Evolutionary conservation across 768 basidiomycete species (phyloP).

Genomic region (Leccinum rimulosum): DNA sequence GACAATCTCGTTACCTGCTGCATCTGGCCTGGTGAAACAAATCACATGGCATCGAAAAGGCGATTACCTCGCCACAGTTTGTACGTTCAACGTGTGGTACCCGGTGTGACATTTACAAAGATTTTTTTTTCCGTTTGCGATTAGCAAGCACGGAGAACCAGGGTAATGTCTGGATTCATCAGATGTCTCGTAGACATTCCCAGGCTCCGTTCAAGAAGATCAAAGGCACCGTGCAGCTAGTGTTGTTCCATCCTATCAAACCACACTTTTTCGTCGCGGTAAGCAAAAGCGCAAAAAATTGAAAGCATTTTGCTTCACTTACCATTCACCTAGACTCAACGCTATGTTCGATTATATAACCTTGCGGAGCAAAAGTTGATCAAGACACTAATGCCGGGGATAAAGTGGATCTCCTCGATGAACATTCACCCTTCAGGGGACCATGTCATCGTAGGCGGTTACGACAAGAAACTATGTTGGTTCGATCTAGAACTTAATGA

Average conservation of each 20-base stretch:
- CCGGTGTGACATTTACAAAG: constrained; percentile 8
- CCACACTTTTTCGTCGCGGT: constrained; percentile 98
- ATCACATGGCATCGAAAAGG: constrained; percentile 91
- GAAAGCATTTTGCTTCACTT: constrained; percentile 12
- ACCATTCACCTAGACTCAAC: constrained; percentile 69
- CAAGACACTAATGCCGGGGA: constrained; percentile 93
- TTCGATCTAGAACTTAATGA: constrained; percentile 96
- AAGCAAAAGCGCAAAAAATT: constrained; percentile 34
- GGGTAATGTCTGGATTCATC: constrained; percentile 93
- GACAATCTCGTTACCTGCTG: constrained; percentile 57
- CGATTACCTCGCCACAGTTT: constrained; percentile 93
- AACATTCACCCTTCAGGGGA: constrained; percentile 96
- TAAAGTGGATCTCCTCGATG: constrained; percentile 96
- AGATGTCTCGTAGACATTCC: constrained; percentile 88
- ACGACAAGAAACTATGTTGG: constrained; percentile 98
- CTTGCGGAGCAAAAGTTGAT: constrained; percentile 89
- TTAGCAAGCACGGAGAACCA: constrained; percentile 67
- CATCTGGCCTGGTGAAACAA: constrained; percentile 73
- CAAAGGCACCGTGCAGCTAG: constrained; percentile 85
- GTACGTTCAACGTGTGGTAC: constrained; percentile 50
- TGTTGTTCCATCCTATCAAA: constrained; percentile 91
- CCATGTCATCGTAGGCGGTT: constrained; percentile 95
- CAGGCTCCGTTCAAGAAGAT: constrained; percentile 98
- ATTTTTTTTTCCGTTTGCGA: constrained; percentile 4
- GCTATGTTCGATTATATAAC: constrained; percentile 94